phyloP scores from a whole-genome alignment of 2,329 filamentous ascomycete species.

The Fusarium sp. region DNA sequence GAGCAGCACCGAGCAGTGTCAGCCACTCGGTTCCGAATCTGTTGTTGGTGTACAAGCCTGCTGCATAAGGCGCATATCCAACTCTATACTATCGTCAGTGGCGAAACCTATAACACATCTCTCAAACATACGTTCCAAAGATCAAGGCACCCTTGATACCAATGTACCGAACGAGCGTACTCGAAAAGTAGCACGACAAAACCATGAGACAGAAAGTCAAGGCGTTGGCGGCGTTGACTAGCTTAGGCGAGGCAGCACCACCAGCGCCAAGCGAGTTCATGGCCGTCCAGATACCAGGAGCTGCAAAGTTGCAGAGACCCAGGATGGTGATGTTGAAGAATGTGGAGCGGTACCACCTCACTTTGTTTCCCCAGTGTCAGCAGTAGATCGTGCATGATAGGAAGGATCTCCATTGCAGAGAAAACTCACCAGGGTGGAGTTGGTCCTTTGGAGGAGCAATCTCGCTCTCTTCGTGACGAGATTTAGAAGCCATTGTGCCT shows the following conservation, averaged over 20 bases:
- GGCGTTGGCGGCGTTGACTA: conserved; percentile 78
- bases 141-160: conserved; percentile 78
- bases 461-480: conserved; percentile 38
- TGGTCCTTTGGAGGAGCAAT: conserved; percentile 46
- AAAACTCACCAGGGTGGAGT: conserved; percentile 44
- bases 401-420: neutral
- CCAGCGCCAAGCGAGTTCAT: conserved; percentile 81
- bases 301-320: conserved; percentile 76
- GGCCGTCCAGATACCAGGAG: conserved; percentile 78
- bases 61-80: conserved; percentile 78
- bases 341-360: conserved; percentile 77
- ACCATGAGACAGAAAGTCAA: conserved; percentile 81
- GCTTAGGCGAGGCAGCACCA: conserved; percentile 71
- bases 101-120: neutral
- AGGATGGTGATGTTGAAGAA: conserved; percentile 80
- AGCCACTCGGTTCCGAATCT: conserved; percentile 77
- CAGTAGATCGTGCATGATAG: neutral
- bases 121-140: conserved; percentile 69
- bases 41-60: conserved; percentile 79
- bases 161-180: conserved; percentile 72
- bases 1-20: conserved; percentile 73
- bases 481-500: conserved; percentile 28
- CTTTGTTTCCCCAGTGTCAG: conserved; percentile 47
- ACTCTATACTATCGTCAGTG: conserved; percentile 51
- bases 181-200: conserved; percentile 74